Conservation (phyloP, 139 green algal genomes). For the Micromonas pusilla region DNA sequence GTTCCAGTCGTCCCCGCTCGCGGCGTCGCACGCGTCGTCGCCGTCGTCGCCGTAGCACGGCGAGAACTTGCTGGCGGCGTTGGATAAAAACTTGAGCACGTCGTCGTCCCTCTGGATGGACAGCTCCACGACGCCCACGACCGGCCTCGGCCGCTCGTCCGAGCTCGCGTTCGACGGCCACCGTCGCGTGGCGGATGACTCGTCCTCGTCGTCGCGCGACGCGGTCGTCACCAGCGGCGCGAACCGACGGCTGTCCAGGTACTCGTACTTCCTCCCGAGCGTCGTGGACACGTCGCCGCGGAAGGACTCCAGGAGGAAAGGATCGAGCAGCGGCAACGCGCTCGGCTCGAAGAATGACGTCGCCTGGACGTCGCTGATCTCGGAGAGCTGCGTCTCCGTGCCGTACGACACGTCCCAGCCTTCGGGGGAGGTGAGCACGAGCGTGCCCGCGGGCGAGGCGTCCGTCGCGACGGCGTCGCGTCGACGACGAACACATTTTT, state of each 20-base stretch:
- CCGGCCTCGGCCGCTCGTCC: background rate
- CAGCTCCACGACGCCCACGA: background rate
- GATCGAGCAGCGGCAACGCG: background rate
- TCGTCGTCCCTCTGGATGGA: background rate
- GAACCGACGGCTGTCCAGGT: background rate
- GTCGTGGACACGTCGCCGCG: background rate
- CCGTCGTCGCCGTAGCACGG: too few species aligned
- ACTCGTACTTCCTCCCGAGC: background rate
- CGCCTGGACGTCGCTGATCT: background rate
- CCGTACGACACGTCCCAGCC: background rate
- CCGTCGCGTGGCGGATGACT: background rate
- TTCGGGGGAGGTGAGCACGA: background rate
- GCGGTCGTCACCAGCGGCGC: background rate
- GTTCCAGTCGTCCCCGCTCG: background rate
- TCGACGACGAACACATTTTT: background rate
- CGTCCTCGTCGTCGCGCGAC: background rate
- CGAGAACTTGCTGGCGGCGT: too few species aligned
- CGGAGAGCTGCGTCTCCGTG: background rate
- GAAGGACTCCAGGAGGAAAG: background rate
- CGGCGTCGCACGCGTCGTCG: too few species aligned
- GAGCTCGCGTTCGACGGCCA: background rate
- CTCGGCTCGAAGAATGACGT: background rate
- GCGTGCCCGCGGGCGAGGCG: background rate
- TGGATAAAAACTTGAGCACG: background rate
- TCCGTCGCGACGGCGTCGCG: too few species aligned